These are phyloP conservation scores for Eutrema japonicum DNA, from an alignment of 345 rosid genomes.

Conservation along the genomic window DNA sequence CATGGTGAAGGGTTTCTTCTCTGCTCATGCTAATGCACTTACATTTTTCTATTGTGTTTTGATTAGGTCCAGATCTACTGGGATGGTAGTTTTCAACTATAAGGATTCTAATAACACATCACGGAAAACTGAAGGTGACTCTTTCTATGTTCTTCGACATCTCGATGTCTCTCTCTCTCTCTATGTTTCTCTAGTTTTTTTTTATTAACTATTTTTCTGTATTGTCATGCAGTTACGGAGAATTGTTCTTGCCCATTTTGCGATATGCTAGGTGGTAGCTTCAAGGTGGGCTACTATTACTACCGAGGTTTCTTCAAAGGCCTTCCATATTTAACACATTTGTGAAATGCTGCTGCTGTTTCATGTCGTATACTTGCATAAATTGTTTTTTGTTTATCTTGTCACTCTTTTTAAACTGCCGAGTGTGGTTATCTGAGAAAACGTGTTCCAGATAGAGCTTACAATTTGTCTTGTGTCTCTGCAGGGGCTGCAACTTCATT, in stretches of 20 bases:
- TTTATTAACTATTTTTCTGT: not conserved
- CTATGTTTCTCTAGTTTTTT: not conserved
- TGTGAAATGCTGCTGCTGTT: constrained; percentile 21
- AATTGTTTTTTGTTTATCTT: not conserved
- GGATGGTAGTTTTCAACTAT: constrained; percentile 84
- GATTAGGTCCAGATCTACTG: constrained; percentile 63
- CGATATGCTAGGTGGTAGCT: constrained; percentile 76
- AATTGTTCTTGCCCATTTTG: constrained; percentile 96
- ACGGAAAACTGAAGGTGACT: constrained; percentile 84
- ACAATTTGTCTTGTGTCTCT: constrained; percentile 36
- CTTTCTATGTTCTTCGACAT: not conserved
- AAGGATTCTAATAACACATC: constrained; percentile 65
- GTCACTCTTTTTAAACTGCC: not conserved
- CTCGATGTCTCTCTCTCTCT: not conserved
- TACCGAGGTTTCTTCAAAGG: constrained; percentile 26
- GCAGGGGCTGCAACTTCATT: constrained; percentile 90
- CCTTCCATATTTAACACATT: constrained; percentile 10
- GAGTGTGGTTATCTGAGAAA: constrained; percentile 8
- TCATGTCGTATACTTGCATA: constrained; percentile 18
- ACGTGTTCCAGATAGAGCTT: constrained; percentile 17
- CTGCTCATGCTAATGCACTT: constrained; percentile 2
- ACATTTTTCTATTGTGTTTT: constrained; percentile 28
- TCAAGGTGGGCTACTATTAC: constrained; percentile 59
- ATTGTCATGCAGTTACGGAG: constrained; percentile 75
- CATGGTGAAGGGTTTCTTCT: constrained; percentile 9